Conservation (phyloP, 257 asterid genomes). For the Perilla frutescens region DNA sequence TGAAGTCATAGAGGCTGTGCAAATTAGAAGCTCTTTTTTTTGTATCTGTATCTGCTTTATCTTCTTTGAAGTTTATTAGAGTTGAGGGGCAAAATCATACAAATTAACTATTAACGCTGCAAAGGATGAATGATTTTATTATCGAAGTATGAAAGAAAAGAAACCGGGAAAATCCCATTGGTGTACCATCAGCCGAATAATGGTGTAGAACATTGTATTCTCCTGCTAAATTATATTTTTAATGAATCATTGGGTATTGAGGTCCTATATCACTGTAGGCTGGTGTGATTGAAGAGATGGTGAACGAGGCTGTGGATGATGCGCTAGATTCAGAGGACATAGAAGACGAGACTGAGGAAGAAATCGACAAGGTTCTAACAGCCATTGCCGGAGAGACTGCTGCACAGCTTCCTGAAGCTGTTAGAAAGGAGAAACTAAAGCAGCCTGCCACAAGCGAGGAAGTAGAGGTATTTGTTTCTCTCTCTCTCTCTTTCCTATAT, state of each 20-base stretch:
- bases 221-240: too few relatives aligned
- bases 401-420: slow-evolving; percentile 88
- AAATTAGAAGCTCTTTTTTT: not conserved
- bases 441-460: slow-evolving; percentile 69
- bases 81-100: not conserved
- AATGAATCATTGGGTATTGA: too few relatives aligned
- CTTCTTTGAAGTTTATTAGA: not conserved
- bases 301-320: slow-evolving; percentile 77
- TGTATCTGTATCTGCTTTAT: not conserved
- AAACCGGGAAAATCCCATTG: not conserved
- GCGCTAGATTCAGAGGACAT: slow-evolving; percentile 97
- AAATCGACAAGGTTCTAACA: slow-evolving; percentile 85
- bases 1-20: slow-evolving; percentile 3
- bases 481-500: not conserved
- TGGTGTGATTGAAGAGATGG: slow-evolving; percentile 91
- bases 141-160: not conserved
- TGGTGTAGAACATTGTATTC: too few relatives aligned
- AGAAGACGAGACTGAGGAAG: slow-evolving; percentile 97
- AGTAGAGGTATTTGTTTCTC: slow-evolving; percentile 52
- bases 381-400: slow-evolving; percentile 97
- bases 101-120: not conserved
- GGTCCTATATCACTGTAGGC: slow-evolving; percentile 49
- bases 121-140: not conserved
- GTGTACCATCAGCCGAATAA: not conserved
- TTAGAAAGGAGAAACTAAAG: slow-evolving; percentile 77